These are phyloP conservation scores for Aphanomyces stellatus DNA, from an alignment of 352 stramenopile genomes.

Conservation along the genomic window DNA sequence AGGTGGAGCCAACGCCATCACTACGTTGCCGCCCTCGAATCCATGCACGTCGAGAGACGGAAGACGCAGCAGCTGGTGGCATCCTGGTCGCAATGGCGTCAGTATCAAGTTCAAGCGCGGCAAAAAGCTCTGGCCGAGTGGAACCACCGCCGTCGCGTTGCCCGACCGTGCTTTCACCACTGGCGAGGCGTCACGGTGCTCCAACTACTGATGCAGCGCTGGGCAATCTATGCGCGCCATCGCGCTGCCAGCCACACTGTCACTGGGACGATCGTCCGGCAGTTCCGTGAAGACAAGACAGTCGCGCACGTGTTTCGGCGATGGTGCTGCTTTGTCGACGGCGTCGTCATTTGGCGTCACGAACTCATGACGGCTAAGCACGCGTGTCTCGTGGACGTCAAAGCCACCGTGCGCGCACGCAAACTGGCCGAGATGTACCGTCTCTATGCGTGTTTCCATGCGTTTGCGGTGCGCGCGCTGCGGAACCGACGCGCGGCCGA, in stretches of 20 bases:
- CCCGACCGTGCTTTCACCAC: background rate
- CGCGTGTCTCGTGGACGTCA: background rate
- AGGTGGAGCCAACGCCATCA: too few relatives aligned
- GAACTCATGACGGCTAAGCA: constrained; percentile 7
- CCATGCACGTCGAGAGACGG: too few relatives aligned
- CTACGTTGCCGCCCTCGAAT: too few relatives aligned
- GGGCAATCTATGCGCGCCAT: background rate
- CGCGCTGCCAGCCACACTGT: background rate
- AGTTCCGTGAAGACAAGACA: background rate
- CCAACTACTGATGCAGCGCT: background rate
- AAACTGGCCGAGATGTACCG: background rate
- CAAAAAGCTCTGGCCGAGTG: background rate
- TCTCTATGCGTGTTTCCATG: background rate
- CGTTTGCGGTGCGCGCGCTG: background rate
- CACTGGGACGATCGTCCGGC: background rate
- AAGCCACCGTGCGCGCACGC: background rate
- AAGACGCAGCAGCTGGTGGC: too few relatives aligned
- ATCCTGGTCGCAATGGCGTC: too few relatives aligned
- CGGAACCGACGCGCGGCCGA: background rate
- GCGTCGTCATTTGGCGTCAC: background rate
- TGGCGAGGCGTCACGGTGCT: background rate
- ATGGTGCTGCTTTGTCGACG: background rate
- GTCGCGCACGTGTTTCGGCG: background rate
- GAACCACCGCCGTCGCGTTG: background rate
- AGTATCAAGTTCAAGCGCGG: too few relatives aligned